A percentile compares a stretch with the other conserved stretches of the same genome.
Evolutionary conservation across 176 grass and related monocot genomes (phyloP).

Genomic region (Juncus effusus): DNA sequence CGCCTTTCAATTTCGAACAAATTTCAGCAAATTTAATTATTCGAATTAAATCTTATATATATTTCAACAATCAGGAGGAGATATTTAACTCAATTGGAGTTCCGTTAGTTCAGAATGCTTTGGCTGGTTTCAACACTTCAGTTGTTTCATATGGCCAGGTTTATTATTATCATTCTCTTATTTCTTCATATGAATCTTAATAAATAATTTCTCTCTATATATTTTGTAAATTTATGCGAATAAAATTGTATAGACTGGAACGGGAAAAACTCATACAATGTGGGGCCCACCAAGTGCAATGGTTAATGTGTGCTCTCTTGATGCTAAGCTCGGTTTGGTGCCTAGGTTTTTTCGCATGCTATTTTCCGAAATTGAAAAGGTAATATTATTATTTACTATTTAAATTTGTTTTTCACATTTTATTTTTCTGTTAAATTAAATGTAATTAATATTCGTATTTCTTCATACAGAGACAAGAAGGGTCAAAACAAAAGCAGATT

Average conservation of each 20-base stretch:
- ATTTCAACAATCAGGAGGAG: constrained; percentile 47
- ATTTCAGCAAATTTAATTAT: background rate
- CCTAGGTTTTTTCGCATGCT: constrained; percentile 83
- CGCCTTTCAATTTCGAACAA: background rate
- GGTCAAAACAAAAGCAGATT: constrained; percentile 51
- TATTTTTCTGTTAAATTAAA: background rate
- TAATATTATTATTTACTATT: constrained; percentile 24
- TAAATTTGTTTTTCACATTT: background rate
- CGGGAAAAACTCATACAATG: constrained; percentile 94
- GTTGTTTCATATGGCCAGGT: constrained; percentile 93
- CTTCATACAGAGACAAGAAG: constrained; percentile 46
- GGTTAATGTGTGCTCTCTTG: constrained; percentile 42
- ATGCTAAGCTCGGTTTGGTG: constrained; percentile 46
- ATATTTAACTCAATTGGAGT: constrained; percentile 59
- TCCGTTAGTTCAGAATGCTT: constrained; percentile 61
- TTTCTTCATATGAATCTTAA: too few species aligned
- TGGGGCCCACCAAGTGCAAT: constrained; percentile 83
- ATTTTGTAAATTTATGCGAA: constrained; percentile 18
- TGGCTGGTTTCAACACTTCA: constrained; percentile 86
- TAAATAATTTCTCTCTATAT: background rate
- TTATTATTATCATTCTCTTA: background rate
- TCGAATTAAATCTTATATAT: constrained; percentile 13
- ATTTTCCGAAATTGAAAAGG: constrained; percentile 66
- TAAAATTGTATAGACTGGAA: constrained; percentile 54
- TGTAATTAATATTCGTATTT: constrained; percentile 11